Percentiles rank a stretch among this genome's conserved stretches.
Conservation (phyloP, 2,329 filamentous ascomycete genomes). For the Acephala macrosclerotiorum region DNA sequence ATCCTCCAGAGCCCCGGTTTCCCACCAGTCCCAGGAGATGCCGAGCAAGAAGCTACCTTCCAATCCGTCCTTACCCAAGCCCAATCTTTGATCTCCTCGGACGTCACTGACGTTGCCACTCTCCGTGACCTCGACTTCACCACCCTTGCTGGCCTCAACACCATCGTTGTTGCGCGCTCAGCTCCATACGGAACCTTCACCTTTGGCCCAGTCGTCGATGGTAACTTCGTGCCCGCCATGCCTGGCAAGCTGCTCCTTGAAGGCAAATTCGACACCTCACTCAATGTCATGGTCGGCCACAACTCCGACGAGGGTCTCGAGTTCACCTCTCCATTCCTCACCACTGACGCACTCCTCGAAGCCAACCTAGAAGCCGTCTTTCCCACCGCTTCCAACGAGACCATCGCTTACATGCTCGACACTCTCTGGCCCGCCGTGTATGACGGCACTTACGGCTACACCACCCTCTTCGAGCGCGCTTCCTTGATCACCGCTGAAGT, state of each 20-base stretch:
- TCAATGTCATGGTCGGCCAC: slow-evolving; percentile 55
- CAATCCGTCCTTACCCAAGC: slow-evolving; percentile 30
- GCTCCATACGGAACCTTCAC: slow-evolving; percentile 50
- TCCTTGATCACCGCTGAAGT: slow-evolving; percentile 52
- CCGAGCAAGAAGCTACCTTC: slow-evolving; percentile 29
- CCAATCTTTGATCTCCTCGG: slow-evolving; percentile 25
- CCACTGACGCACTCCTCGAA: background rate
- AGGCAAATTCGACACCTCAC: slow-evolving; percentile 52
- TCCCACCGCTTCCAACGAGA: slow-evolving; percentile 30
- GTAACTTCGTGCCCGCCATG: slow-evolving; percentile 53
- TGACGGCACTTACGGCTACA: slow-evolving; percentile 53
- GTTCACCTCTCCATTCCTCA: slow-evolving; percentile 40
- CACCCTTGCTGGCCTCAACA: slow-evolving; percentile 31
- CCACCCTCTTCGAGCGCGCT: slow-evolving; percentile 50
- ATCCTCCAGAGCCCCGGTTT: slow-evolving; percentile 43
- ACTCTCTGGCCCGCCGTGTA: slow-evolving; percentile 58
- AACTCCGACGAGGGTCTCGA: slow-evolving; percentile 50
- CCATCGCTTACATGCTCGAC: slow-evolving; percentile 48
- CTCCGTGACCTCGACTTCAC: slow-evolving; percentile 29
- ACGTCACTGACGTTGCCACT: slow-evolving; percentile 25
- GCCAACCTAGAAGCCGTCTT: slow-evolving; percentile 20
- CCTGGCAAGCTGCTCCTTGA: slow-evolving; percentile 53
- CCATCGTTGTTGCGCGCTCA: slow-evolving; percentile 25
- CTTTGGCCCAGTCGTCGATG: slow-evolving; percentile 55
- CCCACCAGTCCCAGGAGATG: slow-evolving; percentile 18